A percentile compares a stretch with the other conserved stretches of the same genome.
These are phyloP conservation scores for Pezicula radicicola DNA, from an alignment of 2,329 filamentous ascomycete species.

Conservation along the genomic window DNA sequence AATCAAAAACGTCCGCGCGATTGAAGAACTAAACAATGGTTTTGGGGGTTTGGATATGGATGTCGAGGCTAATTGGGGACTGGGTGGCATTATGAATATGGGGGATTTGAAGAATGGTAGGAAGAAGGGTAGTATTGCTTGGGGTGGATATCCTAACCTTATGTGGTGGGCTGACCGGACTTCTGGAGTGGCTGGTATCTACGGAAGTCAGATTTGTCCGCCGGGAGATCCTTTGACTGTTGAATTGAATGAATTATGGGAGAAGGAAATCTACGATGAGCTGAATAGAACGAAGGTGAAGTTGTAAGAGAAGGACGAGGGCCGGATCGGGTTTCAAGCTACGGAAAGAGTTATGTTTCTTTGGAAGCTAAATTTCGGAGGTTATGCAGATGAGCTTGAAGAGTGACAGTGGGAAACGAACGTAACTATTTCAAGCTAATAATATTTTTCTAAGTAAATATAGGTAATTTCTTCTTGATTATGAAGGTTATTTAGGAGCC, in stretches of 20 bases:
- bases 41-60: constrained; percentile 31
- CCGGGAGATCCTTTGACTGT: constrained; percentile 31
- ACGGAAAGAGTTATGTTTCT: too few relatives aligned
- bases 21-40: not conserved
- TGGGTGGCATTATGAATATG: constrained; percentile 38
- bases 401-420: too few relatives aligned
- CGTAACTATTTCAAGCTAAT: too few relatives aligned
- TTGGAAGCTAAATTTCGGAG: too few relatives aligned
- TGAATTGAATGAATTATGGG: constrained; percentile 32
- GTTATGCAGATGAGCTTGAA: too few relatives aligned
- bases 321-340: not conserved
- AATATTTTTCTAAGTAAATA: too few relatives aligned
- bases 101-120: constrained; percentile 31
- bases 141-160: constrained; percentile 40
- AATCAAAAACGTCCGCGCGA: constrained; percentile 17
- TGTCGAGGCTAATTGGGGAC: constrained; percentile 32
- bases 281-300: not conserved
- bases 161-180: constrained; percentile 38
- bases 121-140: constrained; percentile 34
- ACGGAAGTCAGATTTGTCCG: constrained; percentile 38
- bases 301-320: not conserved
- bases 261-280: constrained; percentile 33
- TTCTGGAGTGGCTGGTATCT: constrained; percentile 35
- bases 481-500: too few relatives aligned
- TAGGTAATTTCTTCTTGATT: too few relatives aligned